A percentile compares a stretch with the other conserved stretches of the same genome.
These are phyloP conservation scores for Gamarada debralockiae DNA, from an alignment of 495 filamentous ascomycete genomes.

Conservation along the genomic window DNA sequence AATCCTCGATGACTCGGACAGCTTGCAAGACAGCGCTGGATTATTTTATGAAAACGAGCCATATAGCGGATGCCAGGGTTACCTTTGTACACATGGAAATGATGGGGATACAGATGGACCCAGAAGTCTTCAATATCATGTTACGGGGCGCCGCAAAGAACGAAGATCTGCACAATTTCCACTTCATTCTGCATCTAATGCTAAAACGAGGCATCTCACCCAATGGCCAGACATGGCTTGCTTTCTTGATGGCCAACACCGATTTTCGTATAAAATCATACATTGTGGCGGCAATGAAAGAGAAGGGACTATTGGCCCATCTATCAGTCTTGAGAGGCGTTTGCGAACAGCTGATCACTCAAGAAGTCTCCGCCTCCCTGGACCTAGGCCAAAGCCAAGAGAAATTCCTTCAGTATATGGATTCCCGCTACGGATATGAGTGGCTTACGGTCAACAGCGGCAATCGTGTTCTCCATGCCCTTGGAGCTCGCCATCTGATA, in stretches of 20 bases:
- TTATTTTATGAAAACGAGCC: slow-evolving; percentile 12
- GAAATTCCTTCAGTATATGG: slow-evolving; percentile 18
- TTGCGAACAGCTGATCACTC: slow-evolving; percentile 5
- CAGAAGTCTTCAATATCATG: slow-evolving; percentile 22
- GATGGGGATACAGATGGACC: slow-evolving; percentile 1
- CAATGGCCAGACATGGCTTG: slow-evolving; percentile 19
- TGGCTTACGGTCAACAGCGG: slow-evolving; percentile 16
- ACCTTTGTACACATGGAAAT: slow-evolving; percentile 16
- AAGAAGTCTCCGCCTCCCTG: slow-evolving; percentile 11
- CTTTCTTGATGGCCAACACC: slow-evolving; percentile 13
- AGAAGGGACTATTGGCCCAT: slow-evolving; percentile 13
- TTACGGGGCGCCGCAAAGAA: slow-evolving; percentile 13
- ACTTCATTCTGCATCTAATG: slow-evolving; percentile 21
- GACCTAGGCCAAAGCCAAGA: slow-evolving; percentile 7
- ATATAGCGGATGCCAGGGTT: slow-evolving; percentile 9
- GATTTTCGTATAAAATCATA: slow-evolving; percentile 5
- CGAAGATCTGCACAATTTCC: slow-evolving; percentile 17
- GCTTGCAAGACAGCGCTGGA: slow-evolving; percentile 16
- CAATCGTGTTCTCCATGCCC: slow-evolving; percentile 15
- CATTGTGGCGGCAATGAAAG: slow-evolving; percentile 17
- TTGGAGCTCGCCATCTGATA: slow-evolving; percentile 14
- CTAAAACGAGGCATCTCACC: slow-evolving; percentile 8
- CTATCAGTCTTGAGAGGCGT: not conserved
- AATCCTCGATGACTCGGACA: slow-evolving; percentile 6
- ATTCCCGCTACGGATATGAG: slow-evolving; percentile 7